A percentile compares a stretch with the other conserved stretches of the same genome.
Conservation (phyloP, 129 eudicot genomes). For the Centella asiatica region DNA sequence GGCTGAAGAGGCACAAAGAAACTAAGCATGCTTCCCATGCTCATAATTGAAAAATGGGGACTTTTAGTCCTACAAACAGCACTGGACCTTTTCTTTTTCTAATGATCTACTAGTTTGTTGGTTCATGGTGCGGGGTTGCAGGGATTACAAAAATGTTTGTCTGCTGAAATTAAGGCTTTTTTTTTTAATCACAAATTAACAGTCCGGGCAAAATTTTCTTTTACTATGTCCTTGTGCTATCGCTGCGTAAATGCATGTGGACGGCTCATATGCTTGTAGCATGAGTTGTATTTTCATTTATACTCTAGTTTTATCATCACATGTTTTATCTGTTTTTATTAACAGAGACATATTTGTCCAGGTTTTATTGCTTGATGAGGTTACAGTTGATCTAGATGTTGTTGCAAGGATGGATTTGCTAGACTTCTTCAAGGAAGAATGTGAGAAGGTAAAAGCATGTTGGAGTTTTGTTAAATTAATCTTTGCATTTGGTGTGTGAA, state of each 20-base stretch:
- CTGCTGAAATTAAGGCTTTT: background rate
- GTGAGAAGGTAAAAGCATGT: slow-evolving; percentile 62
- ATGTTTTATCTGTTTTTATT: background rate
- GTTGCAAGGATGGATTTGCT: slow-evolving; percentile 94
- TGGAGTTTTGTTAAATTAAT: background rate
- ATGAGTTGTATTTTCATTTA: background rate
- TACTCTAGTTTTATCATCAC: background rate
- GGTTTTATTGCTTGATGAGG: slow-evolving; percentile 96
- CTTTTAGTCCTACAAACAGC: too few species aligned
- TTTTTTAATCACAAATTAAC: too few species aligned
- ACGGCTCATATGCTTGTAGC: background rate
- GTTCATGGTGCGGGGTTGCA: background rate
- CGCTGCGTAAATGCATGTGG: background rate
- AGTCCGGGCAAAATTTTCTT: background rate
- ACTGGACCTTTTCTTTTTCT: too few species aligned
- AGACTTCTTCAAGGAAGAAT: slow-evolving; percentile 84
- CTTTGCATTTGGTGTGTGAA: too few species aligned
- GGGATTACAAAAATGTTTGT: background rate
- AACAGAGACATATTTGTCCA: slow-evolving; percentile 20
- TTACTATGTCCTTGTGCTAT: background rate
- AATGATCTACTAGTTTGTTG: too few species aligned
- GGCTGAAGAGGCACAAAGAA: too few species aligned
- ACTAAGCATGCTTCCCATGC: too few species aligned
- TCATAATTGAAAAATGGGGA: too few species aligned
- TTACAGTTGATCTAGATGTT: slow-evolving; percentile 89